A percentile compares a stretch with the other conserved stretches of the same genome.
These are phyloP conservation scores for Talaromyces amestolkiae DNA, from an alignment of 2,329 filamentous ascomycete genomes.

Conservation along the genomic window DNA sequence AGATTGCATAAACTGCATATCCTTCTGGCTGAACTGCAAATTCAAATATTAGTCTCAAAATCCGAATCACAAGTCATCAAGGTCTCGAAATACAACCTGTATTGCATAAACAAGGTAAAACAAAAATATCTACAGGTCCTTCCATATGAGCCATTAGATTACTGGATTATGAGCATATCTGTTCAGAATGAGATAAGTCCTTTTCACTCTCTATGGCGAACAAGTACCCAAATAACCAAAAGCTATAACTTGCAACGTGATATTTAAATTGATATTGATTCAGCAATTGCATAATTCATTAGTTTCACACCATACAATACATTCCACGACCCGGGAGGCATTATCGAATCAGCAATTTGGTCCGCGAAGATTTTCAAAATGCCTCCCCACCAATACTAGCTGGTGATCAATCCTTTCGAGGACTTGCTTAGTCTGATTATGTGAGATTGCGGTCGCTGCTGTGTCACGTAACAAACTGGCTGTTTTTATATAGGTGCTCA, in stretches of 20 bases:
- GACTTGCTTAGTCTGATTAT: not conserved
- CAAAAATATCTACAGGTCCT: not conserved
- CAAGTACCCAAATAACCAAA: not conserved
- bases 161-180: not conserved
- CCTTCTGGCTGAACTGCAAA: too few species aligned
- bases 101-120: too few species aligned
- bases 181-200: not conserved
- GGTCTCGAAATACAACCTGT: too few species aligned
- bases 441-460: not conserved
- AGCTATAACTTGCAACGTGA: not conserved
- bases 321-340: not conserved
- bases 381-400: not conserved
- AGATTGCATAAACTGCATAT: not conserved
- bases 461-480: not conserved
- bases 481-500: not conserved
- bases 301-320: not conserved
- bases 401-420: not conserved
- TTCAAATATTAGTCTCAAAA: too few species aligned
- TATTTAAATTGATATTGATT: not conserved
- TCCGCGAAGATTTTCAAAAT: not conserved
- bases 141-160: not conserved
- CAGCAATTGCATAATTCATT: not conserved
- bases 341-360: not conserved
- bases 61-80: too few species aligned
- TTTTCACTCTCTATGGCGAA: not conserved